Evolutionary conservation across 495 filamentous ascomycete genomes (phyloP).

Genomic region (Hypoxylon cercidicola): DNA sequence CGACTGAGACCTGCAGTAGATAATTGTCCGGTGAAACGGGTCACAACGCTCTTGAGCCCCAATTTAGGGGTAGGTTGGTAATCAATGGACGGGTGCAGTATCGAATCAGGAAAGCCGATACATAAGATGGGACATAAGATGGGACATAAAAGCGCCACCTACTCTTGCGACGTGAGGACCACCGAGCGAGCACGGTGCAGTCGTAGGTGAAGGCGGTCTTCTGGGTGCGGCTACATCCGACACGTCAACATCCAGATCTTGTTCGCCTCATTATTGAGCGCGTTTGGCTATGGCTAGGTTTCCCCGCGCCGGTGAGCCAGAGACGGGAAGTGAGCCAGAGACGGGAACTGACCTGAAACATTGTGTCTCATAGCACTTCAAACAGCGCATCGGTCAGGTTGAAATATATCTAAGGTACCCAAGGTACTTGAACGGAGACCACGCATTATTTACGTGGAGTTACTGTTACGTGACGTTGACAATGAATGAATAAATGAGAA

Average conservation of each 20-base stretch:
- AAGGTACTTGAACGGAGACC: not conserved
- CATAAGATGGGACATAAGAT: not conserved
- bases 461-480: too few relatives aligned
- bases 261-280: constrained; percentile 1
- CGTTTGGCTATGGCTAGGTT: too few relatives aligned
- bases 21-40: not conserved
- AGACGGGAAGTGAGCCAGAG: too few relatives aligned
- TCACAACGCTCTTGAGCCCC: constrained; percentile 13
- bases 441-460: not conserved
- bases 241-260: constrained; percentile 8
- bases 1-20: constrained; percentile 24
- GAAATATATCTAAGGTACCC: not conserved
- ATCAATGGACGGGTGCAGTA: not conserved
- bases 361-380: constrained; percentile 9
- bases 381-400: not conserved
- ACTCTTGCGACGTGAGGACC: constrained; percentile 80
- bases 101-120: too few relatives aligned
- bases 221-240: constrained; percentile 56
- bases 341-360: constrained; percentile 39
- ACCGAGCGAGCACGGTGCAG: constrained; percentile 87
- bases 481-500: too few relatives aligned
- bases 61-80: constrained; percentile 1
- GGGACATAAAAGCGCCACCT: constrained; percentile 41
- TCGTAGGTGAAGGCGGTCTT: constrained; percentile 69
- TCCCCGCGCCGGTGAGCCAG: not conserved